Evolutionary conservation across 345 rosid genomes (phyloP), one percentile per base, ranked within the genome.

Genomic region (Tarenaya hassleriana): DNA sequence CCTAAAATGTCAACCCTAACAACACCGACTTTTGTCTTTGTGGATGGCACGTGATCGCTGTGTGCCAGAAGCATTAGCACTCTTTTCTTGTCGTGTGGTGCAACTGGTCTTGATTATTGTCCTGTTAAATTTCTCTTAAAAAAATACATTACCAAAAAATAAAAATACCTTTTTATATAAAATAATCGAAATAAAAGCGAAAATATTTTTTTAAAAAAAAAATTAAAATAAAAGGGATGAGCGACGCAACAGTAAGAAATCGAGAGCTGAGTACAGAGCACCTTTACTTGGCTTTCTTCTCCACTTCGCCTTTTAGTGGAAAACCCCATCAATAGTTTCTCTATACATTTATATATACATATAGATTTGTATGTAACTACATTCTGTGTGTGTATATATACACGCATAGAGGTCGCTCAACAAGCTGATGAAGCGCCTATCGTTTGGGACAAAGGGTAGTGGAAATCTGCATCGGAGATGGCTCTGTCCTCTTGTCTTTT

Each of bases 401-500:
- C 34, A 56, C 34, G 63, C 47, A 21, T 5, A 50, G 41, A 48
- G 38, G 33, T 41, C 34, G 24, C 10, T 58, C 32, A 7, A 29
- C 21, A 51, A 60, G 61, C 65, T 59, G 37, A 74, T 64, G 79
- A 72, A 72, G 41, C 9, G 41, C 17, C 66, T 58, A 9, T 42
- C 20, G 41, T 43, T 47, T 42, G 37, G 61, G 4, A 17, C 55
- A 46, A 41, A 49, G 10, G 41, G 63, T 73, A 52, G 43, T 32
- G 52, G 56, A 33, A 34, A 11, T 61, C 61, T 63, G 57, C 72
- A 27, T 44, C 73, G 49, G 53, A 29, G 58, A 88, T 88, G 97
- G 70, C 74, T 47, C 64, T 75, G 42, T 66, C 81, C 54, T 79
- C 70, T 69, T 64, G 73, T 77, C 47, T 77, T 21, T 66, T 52